Conservation (phyloP, 2,329 filamentous ascomycete genomes). For the Sphaerulina vaccinii region DNA sequence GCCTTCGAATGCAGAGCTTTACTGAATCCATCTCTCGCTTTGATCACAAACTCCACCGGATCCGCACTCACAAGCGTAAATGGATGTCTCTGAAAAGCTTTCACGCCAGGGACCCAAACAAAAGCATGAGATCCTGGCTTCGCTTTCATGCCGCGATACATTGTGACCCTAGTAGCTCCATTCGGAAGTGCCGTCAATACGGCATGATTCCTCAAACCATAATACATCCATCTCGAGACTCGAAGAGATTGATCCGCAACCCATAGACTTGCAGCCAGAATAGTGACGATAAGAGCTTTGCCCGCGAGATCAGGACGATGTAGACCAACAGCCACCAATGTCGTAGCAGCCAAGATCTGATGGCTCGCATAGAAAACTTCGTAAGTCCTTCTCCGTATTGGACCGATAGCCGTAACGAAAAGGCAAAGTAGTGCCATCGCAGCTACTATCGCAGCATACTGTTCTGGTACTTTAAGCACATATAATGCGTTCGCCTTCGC, state of each 20-base stretch:
- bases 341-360: conserved; percentile 21
- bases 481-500: conserved; percentile 16
- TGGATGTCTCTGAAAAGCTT: conserved; percentile 24
- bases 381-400: conserved; percentile 26
- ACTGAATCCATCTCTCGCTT: conserved; percentile 27
- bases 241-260: conserved; percentile 24
- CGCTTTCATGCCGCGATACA: conserved; percentile 19
- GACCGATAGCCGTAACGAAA: conserved; percentile 23
- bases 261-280: conserved; percentile 23
- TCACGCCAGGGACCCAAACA: conserved; percentile 26
- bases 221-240: conserved; percentile 22
- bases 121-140: conserved; percentile 28
- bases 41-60: conserved; percentile 25
- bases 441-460: conserved; percentile 26
- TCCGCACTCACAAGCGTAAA: conserved; percentile 26
- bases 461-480: conserved; percentile 11
- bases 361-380: conserved; percentile 30
- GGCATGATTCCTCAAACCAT: conserved; percentile 19
- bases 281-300: conserved; percentile 25
- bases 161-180: conserved; percentile 23
- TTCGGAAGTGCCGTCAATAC: conserved; percentile 25
- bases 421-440: conserved; percentile 27
- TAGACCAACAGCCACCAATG: conserved; percentile 26
- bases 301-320: conserved; percentile 24
- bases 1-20: conserved; percentile 23